Evolutionary conservation across 116 monocot genomes (phyloP).

Genomic region (Phalaenopsis hybrid): DNA sequence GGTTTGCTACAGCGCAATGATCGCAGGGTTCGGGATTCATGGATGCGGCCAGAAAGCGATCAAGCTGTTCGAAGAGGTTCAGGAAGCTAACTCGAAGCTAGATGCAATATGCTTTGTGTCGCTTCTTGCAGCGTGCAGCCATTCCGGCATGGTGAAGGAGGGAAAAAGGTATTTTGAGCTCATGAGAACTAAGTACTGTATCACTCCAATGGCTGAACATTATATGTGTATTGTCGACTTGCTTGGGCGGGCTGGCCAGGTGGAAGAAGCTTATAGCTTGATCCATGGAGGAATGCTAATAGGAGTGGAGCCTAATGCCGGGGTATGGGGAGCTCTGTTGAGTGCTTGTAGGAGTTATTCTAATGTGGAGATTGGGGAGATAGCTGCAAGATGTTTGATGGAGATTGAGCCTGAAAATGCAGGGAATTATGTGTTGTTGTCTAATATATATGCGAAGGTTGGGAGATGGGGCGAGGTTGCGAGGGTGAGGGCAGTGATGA

Average conservation of each 20-base stretch:
- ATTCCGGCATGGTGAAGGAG: conserved; percentile 28
- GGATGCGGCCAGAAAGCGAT: conserved; percentile 26
- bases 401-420: conserved; percentile 25
- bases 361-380: conserved; percentile 22
- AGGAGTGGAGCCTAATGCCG: conserved; percentile 20
- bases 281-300: conserved; percentile 13
- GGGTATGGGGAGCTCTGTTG: conserved; percentile 33
- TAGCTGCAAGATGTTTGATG: conserved; percentile 17
- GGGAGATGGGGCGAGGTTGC: conserved; percentile 28
- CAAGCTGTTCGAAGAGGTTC: conserved; percentile 16
- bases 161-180: conserved; percentile 21
- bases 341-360: conserved; percentile 30
- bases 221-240: conserved; percentile 39
- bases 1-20: conserved; percentile 30
- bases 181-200: conserved; percentile 17
- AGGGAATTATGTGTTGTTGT: conserved; percentile 34
- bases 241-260: conserved; percentile 31
- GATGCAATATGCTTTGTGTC: conserved; percentile 34
- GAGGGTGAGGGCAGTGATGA: conserved; percentile 23
- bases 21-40: conserved; percentile 32
- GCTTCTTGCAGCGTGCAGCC: conserved; percentile 27
- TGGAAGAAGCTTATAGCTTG: conserved; percentile 30
- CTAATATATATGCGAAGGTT: conserved; percentile 34
- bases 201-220: conserved; percentile 26
- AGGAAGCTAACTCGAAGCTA: conserved; percentile 12